Conservation (phyloP, 169 alveolate genomes). For the Cryptosporidium bovis region DNA sequence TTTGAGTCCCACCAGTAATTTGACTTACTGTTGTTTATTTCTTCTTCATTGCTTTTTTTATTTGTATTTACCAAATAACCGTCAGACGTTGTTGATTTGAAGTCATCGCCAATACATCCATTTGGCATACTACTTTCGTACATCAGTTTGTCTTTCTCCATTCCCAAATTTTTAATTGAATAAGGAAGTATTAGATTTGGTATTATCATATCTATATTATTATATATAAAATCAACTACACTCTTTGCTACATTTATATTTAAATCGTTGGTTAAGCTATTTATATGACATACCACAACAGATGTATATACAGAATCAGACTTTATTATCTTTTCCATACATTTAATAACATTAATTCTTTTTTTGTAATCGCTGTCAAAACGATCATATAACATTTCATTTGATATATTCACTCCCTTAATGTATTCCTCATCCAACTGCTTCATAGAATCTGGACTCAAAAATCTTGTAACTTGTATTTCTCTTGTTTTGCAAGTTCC, state of each 20-base stretch:
- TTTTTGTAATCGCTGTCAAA: slow-evolving; percentile 39
- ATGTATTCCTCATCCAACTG: slow-evolving; percentile 32
- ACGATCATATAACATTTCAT: slow-evolving; percentile 26
- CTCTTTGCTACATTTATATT: slow-evolving; percentile 41
- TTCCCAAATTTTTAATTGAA: slow-evolving; percentile 25
- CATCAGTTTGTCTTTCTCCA: slow-evolving; percentile 13
- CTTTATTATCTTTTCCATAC: slow-evolving; percentile 44
- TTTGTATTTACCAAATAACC: neutral
- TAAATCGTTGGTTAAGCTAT: slow-evolving; percentile 13
- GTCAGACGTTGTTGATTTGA: neutral
- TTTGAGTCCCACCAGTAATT: slow-evolving; percentile 60
- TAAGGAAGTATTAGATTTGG: slow-evolving; percentile 46
- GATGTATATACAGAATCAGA: slow-evolving; percentile 41
- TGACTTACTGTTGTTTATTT: neutral
- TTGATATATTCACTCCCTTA: slow-evolving; percentile 12
- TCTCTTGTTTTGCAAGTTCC: neutral
- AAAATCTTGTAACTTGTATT: neutral
- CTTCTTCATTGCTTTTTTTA: neutral
- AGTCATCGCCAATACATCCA: neutral
- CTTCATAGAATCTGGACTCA: neutral
- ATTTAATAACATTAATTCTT: slow-evolving; percentile 9
- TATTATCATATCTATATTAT: slow-evolving; percentile 39
- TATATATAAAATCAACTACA: slow-evolving; percentile 33
- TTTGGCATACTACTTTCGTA: neutral
- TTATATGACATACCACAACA: neutral